Evolutionary conservation across 257 asterid species (phyloP).

Genomic region (Nicotiana benthamiana): DNA sequence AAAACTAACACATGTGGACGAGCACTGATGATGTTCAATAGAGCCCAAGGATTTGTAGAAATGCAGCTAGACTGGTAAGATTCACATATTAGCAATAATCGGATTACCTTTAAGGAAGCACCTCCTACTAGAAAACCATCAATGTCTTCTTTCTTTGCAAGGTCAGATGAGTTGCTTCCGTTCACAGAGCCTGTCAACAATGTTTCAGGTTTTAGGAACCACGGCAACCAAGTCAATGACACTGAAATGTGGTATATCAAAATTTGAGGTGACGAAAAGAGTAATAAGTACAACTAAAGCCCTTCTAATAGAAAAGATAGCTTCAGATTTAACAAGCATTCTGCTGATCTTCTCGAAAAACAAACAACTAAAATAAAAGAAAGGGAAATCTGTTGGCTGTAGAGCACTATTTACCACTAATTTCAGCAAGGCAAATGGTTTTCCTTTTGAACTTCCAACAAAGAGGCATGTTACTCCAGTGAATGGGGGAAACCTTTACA

Average conservation of each 20-base stretch:
- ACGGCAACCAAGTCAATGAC: not conserved
- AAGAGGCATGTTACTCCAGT: not conserved
- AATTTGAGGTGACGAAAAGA: not conserved
- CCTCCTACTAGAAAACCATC: slow-evolving; percentile 9
- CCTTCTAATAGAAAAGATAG: not conserved
- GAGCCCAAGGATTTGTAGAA: not conserved
- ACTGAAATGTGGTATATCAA: not conserved
- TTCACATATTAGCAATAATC: not conserved
- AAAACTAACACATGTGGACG: not conserved
- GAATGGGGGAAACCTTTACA: not conserved
- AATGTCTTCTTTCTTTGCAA: slow-evolving; percentile 11
- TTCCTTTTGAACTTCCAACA: not conserved
- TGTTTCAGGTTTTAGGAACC: not conserved
- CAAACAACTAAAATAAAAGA: not conserved
- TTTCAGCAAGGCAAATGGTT: not conserved
- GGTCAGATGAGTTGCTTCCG: slow-evolving; percentile 12
- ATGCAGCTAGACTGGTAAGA: slow-evolving; percentile 1
- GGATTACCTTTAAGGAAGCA: slow-evolving; percentile 46
- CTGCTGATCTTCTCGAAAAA: not conserved
- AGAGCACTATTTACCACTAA: not conserved
- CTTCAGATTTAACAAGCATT: not conserved
- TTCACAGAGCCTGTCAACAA: slow-evolving; percentile 41
- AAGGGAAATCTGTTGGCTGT: not conserved
- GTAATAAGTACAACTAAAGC: not conserved
- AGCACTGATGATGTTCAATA: not conserved